Evolutionary conservation across 2,329 filamentous ascomycete genomes (phyloP), one percentile per base, ranked within the genome.

Genomic region (Aureobasidium sp.): DNA sequence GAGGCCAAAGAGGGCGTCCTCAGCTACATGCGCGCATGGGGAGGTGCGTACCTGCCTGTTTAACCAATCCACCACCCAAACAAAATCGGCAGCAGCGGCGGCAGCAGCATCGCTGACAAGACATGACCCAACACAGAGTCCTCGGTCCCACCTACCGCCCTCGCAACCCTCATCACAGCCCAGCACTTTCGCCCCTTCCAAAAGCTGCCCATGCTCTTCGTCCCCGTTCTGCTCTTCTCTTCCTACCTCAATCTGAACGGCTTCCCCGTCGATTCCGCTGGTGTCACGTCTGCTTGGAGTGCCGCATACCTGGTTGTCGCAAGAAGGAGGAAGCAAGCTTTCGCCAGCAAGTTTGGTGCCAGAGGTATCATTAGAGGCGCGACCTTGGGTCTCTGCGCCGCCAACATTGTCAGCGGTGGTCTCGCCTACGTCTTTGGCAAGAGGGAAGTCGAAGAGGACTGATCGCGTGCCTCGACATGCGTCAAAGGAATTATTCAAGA

Each of bases 101-200:
- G n/a, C n/a, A n/a, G n/a, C n/a, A n/a, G n/a, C n/a, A n/a, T n/a
- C n/a, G n/a, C n/a, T n/a, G n/a, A n/a, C 16, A 4, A 19, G 41
- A 35, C 47, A n/a, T 22, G 19, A 14, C 32, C 51, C 11, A 6
- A 27, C 52, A 61, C 41, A 83, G 68, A 81, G 78, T 55, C 76
- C 83, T 7, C 75, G 14, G 39, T 86, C 27, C 80, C 83, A 2
- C 79, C 84, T 21, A 82, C 79, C 10, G 67, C 84, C 11, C 77
- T 85, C 38, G 83, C 84, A 54, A 83, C 82, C 7, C 72, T 86
- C 38, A 78, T 86, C 59, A 78, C 81, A 35, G 80, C 82, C 10
- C 80, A 85, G 61, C 79, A 85, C 70, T 72, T 78, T 38, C 79
- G 80, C n/a, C 83, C 84, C 6, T 81, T 84, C 66, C 81, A 83